These are phyloP conservation scores for Umbelopsis ramanniana DNA, from an alignment of 192 early-diverging fungal genomes.

Conservation along the genomic window DNA sequence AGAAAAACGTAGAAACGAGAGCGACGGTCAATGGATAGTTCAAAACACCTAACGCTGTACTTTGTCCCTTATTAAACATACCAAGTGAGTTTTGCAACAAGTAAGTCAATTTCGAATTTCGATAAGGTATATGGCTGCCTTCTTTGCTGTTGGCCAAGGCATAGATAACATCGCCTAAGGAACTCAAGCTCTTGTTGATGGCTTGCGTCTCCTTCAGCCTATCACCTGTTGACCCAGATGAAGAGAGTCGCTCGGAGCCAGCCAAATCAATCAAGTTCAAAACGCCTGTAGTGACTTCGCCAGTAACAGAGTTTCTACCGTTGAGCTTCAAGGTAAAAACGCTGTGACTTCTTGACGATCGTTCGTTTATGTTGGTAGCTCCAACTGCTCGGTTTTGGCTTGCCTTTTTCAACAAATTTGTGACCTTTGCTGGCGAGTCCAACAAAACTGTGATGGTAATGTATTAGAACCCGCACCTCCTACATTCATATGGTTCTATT, in stretches of 20 bases:
- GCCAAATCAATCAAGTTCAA: conserved; percentile 96
- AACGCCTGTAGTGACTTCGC: conserved; percentile 72
- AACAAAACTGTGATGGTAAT: conserved; percentile 53
- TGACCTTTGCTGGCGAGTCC: conserved; percentile 74
- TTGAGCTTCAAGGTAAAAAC: conserved; percentile 87
- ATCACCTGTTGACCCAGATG: conserved; percentile 85
- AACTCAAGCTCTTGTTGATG: conserved; percentile 95
- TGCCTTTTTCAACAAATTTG: conserved; percentile 73
- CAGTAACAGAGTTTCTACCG: conserved; percentile 76
- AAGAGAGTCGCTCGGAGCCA: conserved; percentile 87
- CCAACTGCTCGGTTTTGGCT: conserved; percentile 87
- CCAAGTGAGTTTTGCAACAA: conserved; percentile 70
- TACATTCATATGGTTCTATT: not conserved
- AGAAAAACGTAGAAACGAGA: not conserved
- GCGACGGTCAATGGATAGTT: not conserved
- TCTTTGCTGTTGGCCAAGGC: conserved; percentile 76
- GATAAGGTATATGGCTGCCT: conserved; percentile 82
- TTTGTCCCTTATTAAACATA: not conserved
- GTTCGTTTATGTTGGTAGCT: conserved; percentile 91
- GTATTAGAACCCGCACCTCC: not conserved
- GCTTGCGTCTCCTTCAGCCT: conserved; percentile 90
- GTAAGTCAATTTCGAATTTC: conserved; percentile 91
- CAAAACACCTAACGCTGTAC: not conserved
- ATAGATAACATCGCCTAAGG: conserved; percentile 89
- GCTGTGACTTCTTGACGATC: conserved; percentile 92